phyloP scores from a whole-genome alignment of 1,284 basidiomycete species.

The Boletus semigastroideus region DNA sequence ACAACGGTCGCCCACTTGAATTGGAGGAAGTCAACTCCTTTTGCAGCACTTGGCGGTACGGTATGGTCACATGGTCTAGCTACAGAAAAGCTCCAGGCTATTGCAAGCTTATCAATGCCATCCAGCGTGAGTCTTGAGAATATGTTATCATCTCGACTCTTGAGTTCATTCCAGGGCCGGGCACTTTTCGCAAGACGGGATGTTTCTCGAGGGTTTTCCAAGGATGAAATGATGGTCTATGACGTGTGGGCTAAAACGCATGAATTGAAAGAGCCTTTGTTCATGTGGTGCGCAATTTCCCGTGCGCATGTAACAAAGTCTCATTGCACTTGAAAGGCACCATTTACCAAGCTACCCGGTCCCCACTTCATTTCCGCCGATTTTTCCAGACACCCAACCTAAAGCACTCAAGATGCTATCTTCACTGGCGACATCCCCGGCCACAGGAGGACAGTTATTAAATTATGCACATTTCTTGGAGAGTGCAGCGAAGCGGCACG shows the following conservation, averaged over 20 bases:
- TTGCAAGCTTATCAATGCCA: constrained; percentile 48
- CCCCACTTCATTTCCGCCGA: constrained; percentile 49
- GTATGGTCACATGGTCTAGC: constrained; percentile 41
- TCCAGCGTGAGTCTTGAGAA: constrained; percentile 13
- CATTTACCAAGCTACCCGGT: constrained; percentile 49
- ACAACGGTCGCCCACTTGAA: constrained; percentile 52
- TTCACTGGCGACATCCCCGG: constrained; percentile 26
- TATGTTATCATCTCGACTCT: not conserved
- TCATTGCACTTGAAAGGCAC: constrained; percentile 30
- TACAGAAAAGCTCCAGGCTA: constrained; percentile 28
- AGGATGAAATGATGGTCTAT: constrained; percentile 37
- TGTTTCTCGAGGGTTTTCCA: constrained; percentile 56
- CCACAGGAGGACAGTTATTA: constrained; percentile 38
- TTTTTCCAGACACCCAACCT: constrained; percentile 31
- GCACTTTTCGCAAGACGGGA: constrained; percentile 45
- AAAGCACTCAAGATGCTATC: constrained; percentile 27
- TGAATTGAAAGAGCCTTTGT: constrained; percentile 33
- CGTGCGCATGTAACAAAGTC: not conserved
- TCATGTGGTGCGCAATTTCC: constrained; percentile 35
- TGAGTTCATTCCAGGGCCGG: constrained; percentile 13
- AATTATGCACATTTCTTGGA: constrained; percentile 47
- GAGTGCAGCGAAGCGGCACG: constrained; percentile 31
- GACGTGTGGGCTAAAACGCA: constrained; percentile 36
- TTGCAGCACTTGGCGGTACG: constrained; percentile 58
- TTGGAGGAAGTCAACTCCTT: constrained; percentile 51